A percentile compares a stretch with the other conserved stretches of the same genome.
Conservation (phyloP, 2,329 filamentous ascomycete genomes). For the Colletotrichum tropicale region DNA sequence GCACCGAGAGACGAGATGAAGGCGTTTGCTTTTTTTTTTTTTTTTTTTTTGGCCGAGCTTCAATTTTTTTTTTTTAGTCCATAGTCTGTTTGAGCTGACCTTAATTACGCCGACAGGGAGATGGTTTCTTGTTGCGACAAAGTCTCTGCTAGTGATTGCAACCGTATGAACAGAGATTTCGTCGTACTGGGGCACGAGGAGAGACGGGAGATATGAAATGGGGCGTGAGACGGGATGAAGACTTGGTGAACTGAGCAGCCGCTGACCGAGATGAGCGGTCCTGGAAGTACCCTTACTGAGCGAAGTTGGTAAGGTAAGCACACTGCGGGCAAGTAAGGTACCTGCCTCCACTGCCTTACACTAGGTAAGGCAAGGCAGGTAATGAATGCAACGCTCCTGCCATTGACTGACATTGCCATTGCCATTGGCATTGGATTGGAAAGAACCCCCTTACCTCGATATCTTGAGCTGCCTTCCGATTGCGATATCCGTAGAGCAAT, state of each 20-base stretch:
- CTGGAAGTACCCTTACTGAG: neutral
- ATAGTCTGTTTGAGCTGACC: neutral
- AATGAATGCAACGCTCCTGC: neutral
- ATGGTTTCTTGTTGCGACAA: slow-evolving; percentile 13
- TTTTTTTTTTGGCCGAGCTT: neutral
- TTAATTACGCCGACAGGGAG: slow-evolving; percentile 5
- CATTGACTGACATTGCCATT: neutral
- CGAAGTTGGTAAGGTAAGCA: neutral
- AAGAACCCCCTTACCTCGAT: neutral
- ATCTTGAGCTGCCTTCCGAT: neutral
- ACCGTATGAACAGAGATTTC: neutral
- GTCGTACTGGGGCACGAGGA: neutral
- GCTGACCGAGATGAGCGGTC: neutral
- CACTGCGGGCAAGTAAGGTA: neutral
- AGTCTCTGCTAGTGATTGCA: neutral
- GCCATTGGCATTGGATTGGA: neutral
- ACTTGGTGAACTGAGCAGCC: neutral
- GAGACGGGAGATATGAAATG: neutral
- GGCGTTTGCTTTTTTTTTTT: slow-evolving; percentile 3
- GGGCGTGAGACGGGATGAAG: neutral
- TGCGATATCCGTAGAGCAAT: neutral
- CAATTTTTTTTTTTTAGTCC: neutral
- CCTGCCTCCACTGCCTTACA: neutral
- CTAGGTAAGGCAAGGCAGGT: neutral
- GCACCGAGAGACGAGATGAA: slow-evolving; percentile 6